A percentile compares a stretch with the other conserved stretches of the same genome.
Conservation (phyloP, 208 protist species). For the Borovskyia barvae region DNA sequence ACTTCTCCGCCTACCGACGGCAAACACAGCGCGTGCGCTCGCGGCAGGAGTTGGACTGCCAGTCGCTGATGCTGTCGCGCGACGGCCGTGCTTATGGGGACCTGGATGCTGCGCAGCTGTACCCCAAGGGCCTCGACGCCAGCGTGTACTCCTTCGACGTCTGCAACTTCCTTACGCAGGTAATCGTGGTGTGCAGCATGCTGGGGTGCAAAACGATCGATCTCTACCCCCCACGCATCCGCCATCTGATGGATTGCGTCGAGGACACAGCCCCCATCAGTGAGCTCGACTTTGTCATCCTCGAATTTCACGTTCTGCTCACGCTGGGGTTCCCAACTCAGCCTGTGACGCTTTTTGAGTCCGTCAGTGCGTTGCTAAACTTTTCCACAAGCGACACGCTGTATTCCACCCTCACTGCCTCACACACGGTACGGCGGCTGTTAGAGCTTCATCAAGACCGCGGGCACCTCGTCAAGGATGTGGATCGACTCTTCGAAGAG, state of each 20-base stretch:
- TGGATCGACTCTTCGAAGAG: slow-evolving; percentile 14
- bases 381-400: slow-evolving; percentile 36
- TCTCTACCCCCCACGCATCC: slow-evolving; percentile 61
- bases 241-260: slow-evolving; percentile 52
- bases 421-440: slow-evolving; percentile 18
- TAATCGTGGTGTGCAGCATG: slow-evolving; percentile 74
- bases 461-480: slow-evolving; percentile 18
- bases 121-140: slow-evolving; percentile 1
- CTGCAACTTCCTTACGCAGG: slow-evolving; percentile 64
- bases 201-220: slow-evolving; percentile 76
- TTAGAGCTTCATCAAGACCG: slow-evolving; percentile 27
- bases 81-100: background rate
- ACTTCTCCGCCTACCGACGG: slow-evolving; percentile 21
- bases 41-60: slow-evolving; percentile 22
- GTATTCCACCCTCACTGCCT: slow-evolving; percentile 19
- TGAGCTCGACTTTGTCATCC: slow-evolving; percentile 43
- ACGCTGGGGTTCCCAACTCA: slow-evolving; percentile 37
- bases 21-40: slow-evolving; percentile 9
- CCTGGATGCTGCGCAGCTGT: background rate
- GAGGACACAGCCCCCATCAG: slow-evolving; percentile 33
- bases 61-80: slow-evolving; percentile 12
- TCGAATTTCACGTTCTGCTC: slow-evolving; percentile 46
- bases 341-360: slow-evolving; percentile 41
- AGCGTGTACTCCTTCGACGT: slow-evolving; percentile 26
- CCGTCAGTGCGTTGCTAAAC: slow-evolving; percentile 52